Base-by-base conservation (phyloP, 257 asterid genomes). In the Solanum raphanifolium region DNA sequence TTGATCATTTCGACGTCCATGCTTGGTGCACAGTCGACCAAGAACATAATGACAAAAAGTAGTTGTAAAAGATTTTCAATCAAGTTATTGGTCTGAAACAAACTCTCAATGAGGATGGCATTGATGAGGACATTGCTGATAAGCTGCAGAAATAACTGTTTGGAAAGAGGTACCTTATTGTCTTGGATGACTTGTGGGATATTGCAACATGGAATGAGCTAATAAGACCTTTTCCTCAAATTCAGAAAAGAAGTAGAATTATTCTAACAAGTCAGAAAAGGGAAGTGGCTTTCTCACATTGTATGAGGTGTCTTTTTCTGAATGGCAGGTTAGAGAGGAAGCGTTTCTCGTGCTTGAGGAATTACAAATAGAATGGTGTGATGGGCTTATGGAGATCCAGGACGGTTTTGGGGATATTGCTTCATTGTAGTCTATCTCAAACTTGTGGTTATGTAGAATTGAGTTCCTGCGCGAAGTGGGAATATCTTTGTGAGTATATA, bases 171-270 rank as follows among this genome's bases (percentile, higher is more conserved):
- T 90, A 87, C n/a, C 81, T 88, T 11, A 76, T 88, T n/a, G 89
- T 90, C 23, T 21, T 90, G 55, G 92, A 90, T 88, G 90, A 90
- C 88, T 23, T 88, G 2, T 88, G 90, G 90, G 52, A 75, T 18
- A 58, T 5, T 25, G 20, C 55, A 23, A 83, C 87, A 1, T 90
- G 92, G 92, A 79, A 88, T 65, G 66, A 36, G 46, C 46, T 3
- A 41, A 41, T 10, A 39, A 39, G 46, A 39, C 46, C 46, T 39
- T 39, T 39, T 39, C 46, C 46, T 39, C 46, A 39, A 15, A 27
- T 10, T 13, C 4, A 10, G 10, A 34, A 68, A 5, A n/a, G 88
- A 48, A 89, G 91, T 31, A 88, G 87, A 79, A 12, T 89, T 16
- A 6, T 87, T 1, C 11, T 89, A 27, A 89, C 91, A 1, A 87